phyloP scores from a whole-genome alignment of 176 grass and related monocot genomes.

The Rhipidocladum racemiflorum region DNA sequence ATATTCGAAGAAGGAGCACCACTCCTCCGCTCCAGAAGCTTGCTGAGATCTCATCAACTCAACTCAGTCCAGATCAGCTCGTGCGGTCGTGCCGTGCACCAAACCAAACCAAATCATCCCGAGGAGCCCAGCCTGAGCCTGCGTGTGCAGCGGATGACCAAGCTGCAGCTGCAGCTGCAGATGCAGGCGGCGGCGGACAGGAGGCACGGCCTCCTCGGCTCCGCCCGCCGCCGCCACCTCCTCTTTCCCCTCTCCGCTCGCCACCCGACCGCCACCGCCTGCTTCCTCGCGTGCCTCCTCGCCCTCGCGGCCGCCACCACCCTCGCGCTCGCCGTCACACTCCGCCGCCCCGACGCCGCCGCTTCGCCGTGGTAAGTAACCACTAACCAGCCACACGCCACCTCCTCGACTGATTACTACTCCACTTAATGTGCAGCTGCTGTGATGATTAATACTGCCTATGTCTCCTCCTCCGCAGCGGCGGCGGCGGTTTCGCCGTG shows the following conservation, averaged over 20 bases:
- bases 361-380: slow-evolving; percentile 27
- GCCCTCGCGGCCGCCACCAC: slow-evolving; percentile 29
- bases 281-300: slow-evolving; percentile 22
- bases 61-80: background rate
- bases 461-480: background rate
- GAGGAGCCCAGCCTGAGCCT: background rate
- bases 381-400: background rate
- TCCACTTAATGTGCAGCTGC: background rate
- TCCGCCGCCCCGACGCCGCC: background rate
- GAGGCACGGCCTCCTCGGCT: background rate
- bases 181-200: background rate
- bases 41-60: no score
- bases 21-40: no score
- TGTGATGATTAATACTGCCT: background rate
- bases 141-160: slow-evolving; percentile 28
- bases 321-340: slow-evolving; percentile 18
- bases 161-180: slow-evolving; percentile 36
- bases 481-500: slow-evolving; percentile 57
- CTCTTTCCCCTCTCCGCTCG: background rate
- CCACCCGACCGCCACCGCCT: background rate
- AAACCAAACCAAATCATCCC: background rate
- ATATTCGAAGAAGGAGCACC: no score
- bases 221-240: slow-evolving; percentile 11
- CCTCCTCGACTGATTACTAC: background rate
- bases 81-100: background rate